A percentile compares a stretch with the other conserved stretches of the same genome.
These are phyloP conservation scores for Arthrobotrys pseudoclavata DNA, from an alignment of 2,329 filamentous ascomycete species.

Conservation along the genomic window DNA sequence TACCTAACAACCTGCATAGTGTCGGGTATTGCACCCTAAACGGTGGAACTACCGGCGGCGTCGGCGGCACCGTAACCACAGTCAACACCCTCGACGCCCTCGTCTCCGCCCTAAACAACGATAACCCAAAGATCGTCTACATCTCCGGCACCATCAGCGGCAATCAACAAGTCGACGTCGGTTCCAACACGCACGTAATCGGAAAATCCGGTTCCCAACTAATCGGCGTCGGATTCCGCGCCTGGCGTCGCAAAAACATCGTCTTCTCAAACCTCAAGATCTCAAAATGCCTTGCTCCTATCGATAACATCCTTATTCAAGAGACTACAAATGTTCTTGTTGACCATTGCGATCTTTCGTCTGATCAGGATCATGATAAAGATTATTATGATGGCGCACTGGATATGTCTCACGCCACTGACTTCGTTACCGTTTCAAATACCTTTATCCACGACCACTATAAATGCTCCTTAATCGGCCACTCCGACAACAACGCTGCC, in stretches of 20 bases:
- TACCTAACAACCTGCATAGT: neutral
- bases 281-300: conserved; percentile 71
- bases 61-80: conserved; percentile 69
- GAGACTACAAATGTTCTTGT: conserved; percentile 74
- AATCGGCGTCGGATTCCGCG: conserved; percentile 70
- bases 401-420: conserved; percentile 76
- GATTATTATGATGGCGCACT: conserved; percentile 76
- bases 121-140: conserved; percentile 67
- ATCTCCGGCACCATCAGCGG: conserved; percentile 69
- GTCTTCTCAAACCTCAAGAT: conserved; percentile 76
- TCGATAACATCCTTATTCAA: conserved; percentile 74
- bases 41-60: conserved; percentile 66
- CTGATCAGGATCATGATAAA: conserved; percentile 73
- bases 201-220: conserved; percentile 65
- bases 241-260: conserved; percentile 72
- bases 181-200: conserved; percentile 71
- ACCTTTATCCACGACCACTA: conserved; percentile 56
- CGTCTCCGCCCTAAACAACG: conserved; percentile 66
- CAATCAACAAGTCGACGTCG: conserved; percentile 67
- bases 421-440: conserved; percentile 72
- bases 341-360: conserved; percentile 77
- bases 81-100: conserved; percentile 68
- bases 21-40: conserved; percentile 60
- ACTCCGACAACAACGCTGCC: conserved; percentile 50
- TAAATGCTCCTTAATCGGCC: conserved; percentile 47